Percentiles rank a stretch among this genome's conserved stretches.
These are phyloP conservation scores for Fusarium hainanense DNA, from an alignment of 2,329 filamentous ascomycete genomes.

Conservation along the genomic window DNA sequence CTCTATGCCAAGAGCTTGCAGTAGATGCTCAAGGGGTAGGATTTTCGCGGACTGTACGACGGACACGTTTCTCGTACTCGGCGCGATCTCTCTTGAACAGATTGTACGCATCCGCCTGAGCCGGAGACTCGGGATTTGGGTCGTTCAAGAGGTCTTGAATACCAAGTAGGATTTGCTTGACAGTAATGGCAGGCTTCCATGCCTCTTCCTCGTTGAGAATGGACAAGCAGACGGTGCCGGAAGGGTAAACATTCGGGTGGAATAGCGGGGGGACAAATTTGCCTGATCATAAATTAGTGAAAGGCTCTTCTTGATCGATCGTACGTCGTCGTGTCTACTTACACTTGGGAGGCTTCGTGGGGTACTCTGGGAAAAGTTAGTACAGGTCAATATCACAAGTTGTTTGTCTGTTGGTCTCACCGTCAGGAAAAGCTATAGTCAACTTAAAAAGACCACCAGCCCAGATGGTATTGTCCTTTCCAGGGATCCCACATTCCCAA, in stretches of 20 bases:
- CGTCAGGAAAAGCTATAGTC: constrained; percentile 91
- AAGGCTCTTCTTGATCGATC: neutral
- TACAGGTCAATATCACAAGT: constrained; percentile 3
- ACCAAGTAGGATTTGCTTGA: constrained; percentile 96
- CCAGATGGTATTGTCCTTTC: constrained; percentile 97
- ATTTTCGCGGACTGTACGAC: constrained; percentile 89
- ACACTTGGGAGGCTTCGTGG: constrained; percentile 99
- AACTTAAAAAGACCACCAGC: constrained; percentile 98
- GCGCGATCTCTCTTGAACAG: constrained; percentile 89
- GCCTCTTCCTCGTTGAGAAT: constrained; percentile 98
- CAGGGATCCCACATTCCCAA: constrained; percentile 97
- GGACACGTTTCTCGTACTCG: constrained; percentile 91
- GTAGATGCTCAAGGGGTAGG: constrained; percentile 71
- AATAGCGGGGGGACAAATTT: constrained; percentile 97
- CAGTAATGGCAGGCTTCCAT: constrained; percentile 98
- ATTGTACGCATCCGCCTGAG: constrained; percentile 97
- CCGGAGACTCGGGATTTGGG: constrained; percentile 95
- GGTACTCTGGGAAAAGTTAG: constrained; percentile 76
- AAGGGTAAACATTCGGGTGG: constrained; percentile 98
- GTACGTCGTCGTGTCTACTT: constrained; percentile 53
- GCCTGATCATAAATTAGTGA: constrained; percentile 64
- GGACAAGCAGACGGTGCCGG: constrained; percentile 94
- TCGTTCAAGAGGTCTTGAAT: constrained; percentile 97
- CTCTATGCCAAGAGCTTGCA: constrained; percentile 4
- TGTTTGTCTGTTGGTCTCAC: constrained; percentile 60